Evolutionary conservation across 805 yeast species (phyloP).

Genomic region (Martiniozyma abietophila): DNA sequence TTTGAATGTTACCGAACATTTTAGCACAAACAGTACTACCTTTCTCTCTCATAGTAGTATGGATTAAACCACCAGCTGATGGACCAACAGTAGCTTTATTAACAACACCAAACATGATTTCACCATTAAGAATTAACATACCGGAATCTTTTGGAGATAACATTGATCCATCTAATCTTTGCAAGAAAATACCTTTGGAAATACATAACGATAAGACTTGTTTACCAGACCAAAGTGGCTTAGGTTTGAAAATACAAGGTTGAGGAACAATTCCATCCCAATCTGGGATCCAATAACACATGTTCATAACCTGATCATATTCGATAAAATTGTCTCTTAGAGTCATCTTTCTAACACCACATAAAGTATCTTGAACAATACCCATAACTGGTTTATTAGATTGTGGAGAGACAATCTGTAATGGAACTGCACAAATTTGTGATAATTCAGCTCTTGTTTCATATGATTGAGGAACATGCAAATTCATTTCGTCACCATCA

Average conservation of each 20-base stretch:
- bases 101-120: slow-evolving; percentile 94
- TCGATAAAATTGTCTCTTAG: slow-evolving; percentile 82
- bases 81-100: slow-evolving; percentile 98
- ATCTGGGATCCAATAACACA: slow-evolving; percentile 94
- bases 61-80: slow-evolving; percentile 95
- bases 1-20: slow-evolving; percentile 86
- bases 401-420: slow-evolving; percentile 97
- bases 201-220: slow-evolving; percentile 87
- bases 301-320: slow-evolving; percentile 91
- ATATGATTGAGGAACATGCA: slow-evolving; percentile 98
- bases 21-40: slow-evolving; percentile 87
- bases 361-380: slow-evolving; percentile 95
- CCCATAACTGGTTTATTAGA: slow-evolving; percentile 99
- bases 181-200: slow-evolving; percentile 92
- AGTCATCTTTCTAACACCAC: slow-evolving; percentile 96
- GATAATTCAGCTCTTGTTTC: slow-evolving; percentile 96
- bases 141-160: slow-evolving; percentile 88
- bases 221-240: slow-evolving; percentile 96
- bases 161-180: slow-evolving; percentile 85
- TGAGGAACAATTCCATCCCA: slow-evolving; percentile 99
- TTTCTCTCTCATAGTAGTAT: slow-evolving; percentile 95
- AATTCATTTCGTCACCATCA: slow-evolving; percentile 98
- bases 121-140: slow-evolving; percentile 92
- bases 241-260: slow-evolving; percentile 90
- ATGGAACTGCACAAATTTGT: slow-evolving; percentile 93